These are phyloP conservation scores for Kentomonas sorsogonicus DNA, from an alignment of 208 protist genomes.

Conservation along the genomic window DNA sequence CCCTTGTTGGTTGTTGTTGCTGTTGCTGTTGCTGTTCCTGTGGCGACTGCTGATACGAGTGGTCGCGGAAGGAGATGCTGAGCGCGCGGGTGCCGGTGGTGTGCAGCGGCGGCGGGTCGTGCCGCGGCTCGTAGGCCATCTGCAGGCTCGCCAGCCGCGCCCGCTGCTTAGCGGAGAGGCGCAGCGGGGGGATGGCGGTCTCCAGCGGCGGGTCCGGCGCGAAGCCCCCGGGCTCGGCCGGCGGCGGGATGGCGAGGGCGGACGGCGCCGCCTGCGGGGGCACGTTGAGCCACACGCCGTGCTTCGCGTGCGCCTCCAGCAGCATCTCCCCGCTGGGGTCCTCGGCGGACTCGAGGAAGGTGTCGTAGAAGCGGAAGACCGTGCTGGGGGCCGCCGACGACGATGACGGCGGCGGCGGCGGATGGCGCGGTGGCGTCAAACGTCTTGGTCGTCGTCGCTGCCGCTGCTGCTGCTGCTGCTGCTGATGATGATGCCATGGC, in stretches of 20 bases:
- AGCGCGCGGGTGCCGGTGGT: constrained; percentile 43
- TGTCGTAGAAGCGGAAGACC: constrained; percentile 15
- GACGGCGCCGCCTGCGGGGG: constrained; percentile 66
- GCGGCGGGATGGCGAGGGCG: constrained; percentile 7
- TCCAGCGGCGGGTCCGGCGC: background rate
- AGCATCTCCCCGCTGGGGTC: constrained; percentile 56
- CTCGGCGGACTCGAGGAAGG: constrained; percentile 14
- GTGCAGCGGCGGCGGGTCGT: constrained; percentile 39
- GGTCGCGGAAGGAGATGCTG: background rate
- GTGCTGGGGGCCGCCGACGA: background rate
- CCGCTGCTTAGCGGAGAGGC: constrained; percentile 28
- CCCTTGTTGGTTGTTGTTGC: no score
- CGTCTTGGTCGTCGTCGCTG: background rate
- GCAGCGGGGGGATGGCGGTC: constrained; percentile 32
- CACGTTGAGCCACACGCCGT: constrained; percentile 66
- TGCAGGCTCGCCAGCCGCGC: constrained; percentile 9
- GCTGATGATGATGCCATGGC: background rate
- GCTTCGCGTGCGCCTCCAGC: constrained; percentile 63
- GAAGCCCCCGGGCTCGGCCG: background rate
- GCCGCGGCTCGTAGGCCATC: constrained; percentile 39
- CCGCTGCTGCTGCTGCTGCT: background rate
- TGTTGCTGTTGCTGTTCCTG: constrained; percentile 21
- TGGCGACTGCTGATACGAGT: background rate
- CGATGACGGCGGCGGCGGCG: background rate
- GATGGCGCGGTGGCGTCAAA: background rate